Conservation (phyloP, 176 grass and related monocot genomes). For the Lolium multiflorum region DNA sequence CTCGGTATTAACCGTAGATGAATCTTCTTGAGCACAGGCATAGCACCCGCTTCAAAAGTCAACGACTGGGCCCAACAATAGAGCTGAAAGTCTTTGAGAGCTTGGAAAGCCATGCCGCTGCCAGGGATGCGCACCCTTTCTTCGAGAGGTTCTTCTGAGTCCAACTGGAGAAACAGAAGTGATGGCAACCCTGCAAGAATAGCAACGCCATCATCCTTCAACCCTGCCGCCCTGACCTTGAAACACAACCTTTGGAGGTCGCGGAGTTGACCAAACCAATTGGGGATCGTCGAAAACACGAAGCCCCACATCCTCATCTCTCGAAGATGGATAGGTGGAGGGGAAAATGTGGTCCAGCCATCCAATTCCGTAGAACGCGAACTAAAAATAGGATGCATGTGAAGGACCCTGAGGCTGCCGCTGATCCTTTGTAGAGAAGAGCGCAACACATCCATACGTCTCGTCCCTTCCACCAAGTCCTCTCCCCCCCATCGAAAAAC, state of each 20-base stretch:
- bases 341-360: background rate
- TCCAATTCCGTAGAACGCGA: too few species aligned
- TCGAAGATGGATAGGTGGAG: background rate
- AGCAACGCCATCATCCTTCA: conserved; percentile 1
- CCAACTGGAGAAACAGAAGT: background rate
- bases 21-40: background rate
- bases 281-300: background rate
- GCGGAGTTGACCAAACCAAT: background rate
- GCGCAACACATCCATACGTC: background rate
- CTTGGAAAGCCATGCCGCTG: background rate
- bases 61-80: fast-evolving
- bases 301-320: background rate
- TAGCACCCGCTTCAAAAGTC: background rate
- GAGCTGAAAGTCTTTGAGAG: background rate
- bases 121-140: conserved; percentile 1
- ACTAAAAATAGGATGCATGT: too few species aligned
- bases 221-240: background rate
- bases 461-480: too few species aligned
- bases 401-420: background rate
- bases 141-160: background rate
- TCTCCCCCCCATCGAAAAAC: too few species aligned
- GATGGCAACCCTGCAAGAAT: conserved; percentile 12
- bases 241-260: background rate
- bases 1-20: fast-evolving
- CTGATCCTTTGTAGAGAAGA: background rate